These are phyloP conservation scores for Wickerhamomyces bovis DNA, from an alignment of 805 yeast genomes.

Conservation along the genomic window DNA sequence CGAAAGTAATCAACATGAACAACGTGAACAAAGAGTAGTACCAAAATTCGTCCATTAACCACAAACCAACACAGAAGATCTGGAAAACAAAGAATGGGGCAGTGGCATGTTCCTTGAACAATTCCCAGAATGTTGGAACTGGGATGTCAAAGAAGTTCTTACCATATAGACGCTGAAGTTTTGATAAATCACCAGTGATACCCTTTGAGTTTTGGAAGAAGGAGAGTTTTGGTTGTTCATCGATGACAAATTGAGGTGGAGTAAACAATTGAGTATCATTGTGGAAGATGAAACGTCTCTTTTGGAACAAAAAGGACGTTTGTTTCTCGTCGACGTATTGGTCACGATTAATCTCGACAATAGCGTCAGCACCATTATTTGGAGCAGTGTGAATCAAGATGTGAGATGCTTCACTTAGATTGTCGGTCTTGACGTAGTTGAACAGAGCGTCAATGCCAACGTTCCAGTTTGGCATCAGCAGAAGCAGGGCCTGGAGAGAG, in stretches of 20 bases:
- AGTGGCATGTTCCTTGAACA: slow-evolving; percentile 95
- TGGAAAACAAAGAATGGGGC: slow-evolving; percentile 98
- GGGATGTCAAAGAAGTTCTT: slow-evolving; percentile 90
- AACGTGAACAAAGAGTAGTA: slow-evolving; percentile 86
- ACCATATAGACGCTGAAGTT: slow-evolving; percentile 61
- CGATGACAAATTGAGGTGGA: slow-evolving; percentile 73
- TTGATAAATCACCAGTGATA: slow-evolving; percentile 44
- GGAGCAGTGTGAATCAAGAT: slow-evolving; percentile 77
- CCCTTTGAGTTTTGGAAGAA: slow-evolving; percentile 55
- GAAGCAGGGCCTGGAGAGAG: slow-evolving; percentile 66
- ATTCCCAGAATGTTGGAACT: slow-evolving; percentile 81
- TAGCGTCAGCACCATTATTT: slow-evolving; percentile 80
- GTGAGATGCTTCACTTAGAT: slow-evolving; percentile 59
- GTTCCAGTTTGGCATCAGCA: slow-evolving; percentile 95
- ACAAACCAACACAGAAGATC: slow-evolving; percentile 87
- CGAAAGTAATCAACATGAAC: slow-evolving; percentile 89
- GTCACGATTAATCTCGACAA: slow-evolving; percentile 53
- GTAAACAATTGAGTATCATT: slow-evolving; percentile 47
- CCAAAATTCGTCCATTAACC: slow-evolving; percentile 98
- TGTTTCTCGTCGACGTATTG: slow-evolving; percentile 55
- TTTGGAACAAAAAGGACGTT: slow-evolving; percentile 77
- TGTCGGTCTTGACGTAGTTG: slow-evolving; percentile 51
- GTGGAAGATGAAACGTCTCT: slow-evolving; percentile 79
- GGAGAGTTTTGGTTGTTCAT: slow-evolving; percentile 49
- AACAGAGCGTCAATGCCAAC: slow-evolving; percentile 61